These are phyloP conservation scores for Neonectria punicea DNA, from an alignment of 2,329 filamentous ascomycete genomes.

Conservation along the genomic window DNA sequence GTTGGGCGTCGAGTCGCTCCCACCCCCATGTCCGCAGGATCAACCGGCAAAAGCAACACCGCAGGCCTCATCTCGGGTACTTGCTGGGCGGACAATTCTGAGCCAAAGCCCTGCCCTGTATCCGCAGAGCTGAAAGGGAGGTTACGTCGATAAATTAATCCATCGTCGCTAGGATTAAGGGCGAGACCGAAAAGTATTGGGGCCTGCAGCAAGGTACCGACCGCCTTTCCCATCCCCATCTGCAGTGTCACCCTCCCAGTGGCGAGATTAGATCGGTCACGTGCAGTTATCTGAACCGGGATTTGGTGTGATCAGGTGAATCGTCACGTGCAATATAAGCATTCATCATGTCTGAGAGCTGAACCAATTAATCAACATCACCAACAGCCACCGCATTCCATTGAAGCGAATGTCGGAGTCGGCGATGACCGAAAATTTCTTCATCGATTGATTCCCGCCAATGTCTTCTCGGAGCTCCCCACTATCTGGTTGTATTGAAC, in stretches of 20 bases:
- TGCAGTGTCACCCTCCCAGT: constrained; percentile 6
- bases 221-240: not conserved
- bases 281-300: not conserved
- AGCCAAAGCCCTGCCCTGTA: constrained; percentile 26
- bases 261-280: not conserved
- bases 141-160: constrained; percentile 36
- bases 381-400: not conserved
- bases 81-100: constrained; percentile 25
- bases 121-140: constrained; percentile 41
- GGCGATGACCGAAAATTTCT: not conserved
- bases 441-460: no score
- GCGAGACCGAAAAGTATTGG: constrained; percentile 39
- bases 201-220: constrained; percentile 27
- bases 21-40: constrained; percentile 18
- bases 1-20: constrained; percentile 15
- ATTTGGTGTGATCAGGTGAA: not conserved
- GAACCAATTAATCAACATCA: not conserved
- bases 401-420: not conserved
- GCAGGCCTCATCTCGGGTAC: constrained; percentile 38
- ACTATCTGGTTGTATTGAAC: no score
- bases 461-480: no score
- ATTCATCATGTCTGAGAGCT: not conserved
- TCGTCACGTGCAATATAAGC: not conserved
- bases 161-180: constrained; percentile 30
- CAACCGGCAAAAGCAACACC: constrained; percentile 37